A percentile compares a stretch with the other conserved stretches of the same genome.
phyloP scores from a whole-genome alignment of 768 basidiomycete genomes.

The Rhizopogon vinicolor region DNA sequence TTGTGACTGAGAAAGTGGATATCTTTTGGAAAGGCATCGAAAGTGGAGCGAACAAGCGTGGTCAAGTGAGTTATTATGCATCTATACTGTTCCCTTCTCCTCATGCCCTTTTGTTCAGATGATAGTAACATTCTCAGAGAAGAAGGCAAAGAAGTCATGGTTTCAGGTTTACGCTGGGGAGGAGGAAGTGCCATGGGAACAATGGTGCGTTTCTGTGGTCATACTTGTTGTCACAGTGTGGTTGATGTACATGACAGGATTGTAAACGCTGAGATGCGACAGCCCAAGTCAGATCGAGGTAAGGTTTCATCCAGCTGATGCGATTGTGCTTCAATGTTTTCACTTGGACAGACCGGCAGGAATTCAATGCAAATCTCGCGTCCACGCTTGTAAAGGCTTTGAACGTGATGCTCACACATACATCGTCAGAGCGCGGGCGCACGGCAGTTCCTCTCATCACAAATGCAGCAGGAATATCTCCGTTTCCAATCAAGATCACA shows the following conservation, averaged over 20 bases:
- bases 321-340: background rate
- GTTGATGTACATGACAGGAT: constrained; percentile 41
- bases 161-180: constrained; percentile 66
- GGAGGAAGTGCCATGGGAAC: constrained; percentile 86
- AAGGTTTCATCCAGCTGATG: background rate
- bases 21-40: constrained; percentile 77
- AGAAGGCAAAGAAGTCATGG: constrained; percentile 74
- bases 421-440: constrained; percentile 74
- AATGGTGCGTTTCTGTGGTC: constrained; percentile 48
- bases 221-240: background rate
- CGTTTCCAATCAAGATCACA: constrained; percentile 69
- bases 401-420: constrained; percentile 68
- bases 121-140: constrained; percentile 71
- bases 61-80: constrained; percentile 45
- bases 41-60: constrained; percentile 53
- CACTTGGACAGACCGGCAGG: constrained; percentile 35
- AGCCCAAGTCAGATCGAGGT: constrained; percentile 66
- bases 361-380: constrained; percentile 56
- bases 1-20: constrained; percentile 74
- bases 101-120: constrained; percentile 34
- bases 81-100: background rate
- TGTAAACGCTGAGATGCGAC: constrained; percentile 75
- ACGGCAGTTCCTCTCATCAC: constrained; percentile 75
- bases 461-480: constrained; percentile 71
- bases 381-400: constrained; percentile 62